Evolutionary conservation across 345 rosid species (phyloP).

Genomic region (Rhodamnia argentea): DNA sequence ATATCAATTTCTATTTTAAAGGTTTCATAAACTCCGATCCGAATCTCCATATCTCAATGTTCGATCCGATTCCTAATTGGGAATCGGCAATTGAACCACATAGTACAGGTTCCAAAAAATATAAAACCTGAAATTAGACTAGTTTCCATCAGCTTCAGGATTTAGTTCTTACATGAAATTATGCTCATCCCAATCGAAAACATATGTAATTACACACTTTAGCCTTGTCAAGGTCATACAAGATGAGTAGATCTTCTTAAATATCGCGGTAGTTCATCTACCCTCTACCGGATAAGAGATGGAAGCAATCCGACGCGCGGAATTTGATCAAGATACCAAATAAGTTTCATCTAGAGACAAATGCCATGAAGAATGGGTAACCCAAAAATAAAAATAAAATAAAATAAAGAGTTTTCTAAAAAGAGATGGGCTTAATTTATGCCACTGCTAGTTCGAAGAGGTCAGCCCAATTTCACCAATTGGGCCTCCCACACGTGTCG

Average conservation of each 20-base stretch:
- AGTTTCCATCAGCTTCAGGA: too few relatives aligned
- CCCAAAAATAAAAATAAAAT: not conserved
- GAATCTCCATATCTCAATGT: too few relatives aligned
- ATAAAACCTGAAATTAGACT: too few relatives aligned
- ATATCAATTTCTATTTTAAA: too few relatives aligned
- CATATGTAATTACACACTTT: not conserved
- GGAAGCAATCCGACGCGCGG: not conserved
- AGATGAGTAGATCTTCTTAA: not conserved
- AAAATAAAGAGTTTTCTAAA: not conserved
- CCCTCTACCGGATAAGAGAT: not conserved
- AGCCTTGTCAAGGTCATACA: accelerated
- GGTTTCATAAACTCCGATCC: too few relatives aligned
- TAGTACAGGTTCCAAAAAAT: too few relatives aligned
- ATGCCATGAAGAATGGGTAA: too few relatives aligned
- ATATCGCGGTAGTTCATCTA: not conserved
- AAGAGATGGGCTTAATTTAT: not conserved
- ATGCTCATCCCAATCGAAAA: too few relatives aligned
- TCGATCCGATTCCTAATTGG: too few relatives aligned
- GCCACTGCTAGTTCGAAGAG: not conserved
- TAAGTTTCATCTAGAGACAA: not conserved
- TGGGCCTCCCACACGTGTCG: not conserved
- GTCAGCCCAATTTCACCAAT: not conserved
- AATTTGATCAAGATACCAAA: not conserved
- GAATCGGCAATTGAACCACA: too few relatives aligned
- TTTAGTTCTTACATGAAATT: too few relatives aligned